Percentiles rank a stretch among this genome's conserved stretches.
Conservation (phyloP, 495 filamentous ascomycete genomes). For the Penicillium steckii region DNA sequence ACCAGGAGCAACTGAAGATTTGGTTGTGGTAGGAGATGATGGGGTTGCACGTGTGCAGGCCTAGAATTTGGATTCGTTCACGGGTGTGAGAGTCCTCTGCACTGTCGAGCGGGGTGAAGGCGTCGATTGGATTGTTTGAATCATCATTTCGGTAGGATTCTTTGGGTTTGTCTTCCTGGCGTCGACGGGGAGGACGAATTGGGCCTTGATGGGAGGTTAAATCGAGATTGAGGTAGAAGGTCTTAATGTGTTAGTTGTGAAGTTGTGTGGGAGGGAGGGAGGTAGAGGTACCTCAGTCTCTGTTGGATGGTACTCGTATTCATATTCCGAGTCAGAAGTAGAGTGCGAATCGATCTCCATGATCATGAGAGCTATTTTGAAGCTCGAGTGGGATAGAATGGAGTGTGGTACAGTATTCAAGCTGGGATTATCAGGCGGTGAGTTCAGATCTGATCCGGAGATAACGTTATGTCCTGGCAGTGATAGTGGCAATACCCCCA, state of each 20-base stretch:
- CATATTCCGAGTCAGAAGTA: conserved; percentile 46
- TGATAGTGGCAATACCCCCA: too few species aligned
- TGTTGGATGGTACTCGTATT: conserved; percentile 60
- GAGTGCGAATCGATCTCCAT: conserved; percentile 25
- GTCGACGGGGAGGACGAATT: conserved; percentile 34
- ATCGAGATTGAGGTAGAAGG: conserved; percentile 56
- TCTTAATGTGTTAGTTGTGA: conserved; percentile 29
- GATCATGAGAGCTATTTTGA: too few species aligned
- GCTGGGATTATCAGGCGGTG: neutral
- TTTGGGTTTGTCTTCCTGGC: conserved; percentile 17
- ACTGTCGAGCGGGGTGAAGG: conserved; percentile 20
- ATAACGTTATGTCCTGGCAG: too few species aligned
- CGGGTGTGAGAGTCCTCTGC: conserved; percentile 24
- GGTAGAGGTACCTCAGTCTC: conserved; percentile 53
- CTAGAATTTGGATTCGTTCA: conserved; percentile 72
- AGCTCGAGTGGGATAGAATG: neutral
- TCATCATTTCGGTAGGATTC: conserved; percentile 2
- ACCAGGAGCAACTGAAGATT: conserved; percentile 75
- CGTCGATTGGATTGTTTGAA: conserved; percentile 2
- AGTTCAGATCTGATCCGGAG: neutral
- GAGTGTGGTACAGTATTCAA: neutral
- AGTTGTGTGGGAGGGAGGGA: neutral
- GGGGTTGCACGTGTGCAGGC: conserved; percentile 70
- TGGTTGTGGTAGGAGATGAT: conserved; percentile 72
- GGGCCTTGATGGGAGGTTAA: conserved; percentile 45